Evolutionary conservation across 2,329 filamentous ascomycete genomes (phyloP).

Genomic region (Waltergamsia citrina): DNA sequence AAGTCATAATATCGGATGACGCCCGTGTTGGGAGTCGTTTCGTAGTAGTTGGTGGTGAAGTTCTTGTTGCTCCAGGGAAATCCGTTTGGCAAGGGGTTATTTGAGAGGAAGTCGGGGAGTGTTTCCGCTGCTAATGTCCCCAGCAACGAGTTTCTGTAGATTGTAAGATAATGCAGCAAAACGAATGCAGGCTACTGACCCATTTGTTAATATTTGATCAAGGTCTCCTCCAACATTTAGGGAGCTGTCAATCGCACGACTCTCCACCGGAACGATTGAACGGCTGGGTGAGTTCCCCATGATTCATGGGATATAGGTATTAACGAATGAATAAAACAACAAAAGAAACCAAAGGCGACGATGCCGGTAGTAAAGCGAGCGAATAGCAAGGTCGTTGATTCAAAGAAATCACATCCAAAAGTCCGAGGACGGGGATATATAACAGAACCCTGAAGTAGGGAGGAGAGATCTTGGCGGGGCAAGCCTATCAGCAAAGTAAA

Average conservation of each 20-base stretch:
- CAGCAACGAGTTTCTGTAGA: constrained; percentile 25
- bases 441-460: no score
- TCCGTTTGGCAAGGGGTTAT: constrained; percentile 38
- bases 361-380: no score
- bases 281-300: neutral
- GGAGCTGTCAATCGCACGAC: neutral
- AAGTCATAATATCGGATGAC: constrained; percentile 47
- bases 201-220: neutral
- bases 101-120: constrained; percentile 32
- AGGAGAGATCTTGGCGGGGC: no score
- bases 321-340: no score
- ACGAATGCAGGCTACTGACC: neutral
- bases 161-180: no score
- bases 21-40: constrained; percentile 38
- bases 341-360: no score
- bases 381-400: no score
- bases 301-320: no score
- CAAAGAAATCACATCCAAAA: no score
- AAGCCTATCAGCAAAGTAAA: no score
- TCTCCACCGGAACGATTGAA: neutral
- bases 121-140: constrained; percentile 27
- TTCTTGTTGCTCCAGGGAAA: constrained; percentile 41
- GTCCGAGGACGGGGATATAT: no score
- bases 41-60: constrained; percentile 39
- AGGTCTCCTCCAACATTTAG: no score